A percentile compares a stretch with the other conserved stretches of the same genome.
phyloP scores from a whole-genome alignment of 192 early-diverging fungal genomes.

The Endogone sp. region DNA sequence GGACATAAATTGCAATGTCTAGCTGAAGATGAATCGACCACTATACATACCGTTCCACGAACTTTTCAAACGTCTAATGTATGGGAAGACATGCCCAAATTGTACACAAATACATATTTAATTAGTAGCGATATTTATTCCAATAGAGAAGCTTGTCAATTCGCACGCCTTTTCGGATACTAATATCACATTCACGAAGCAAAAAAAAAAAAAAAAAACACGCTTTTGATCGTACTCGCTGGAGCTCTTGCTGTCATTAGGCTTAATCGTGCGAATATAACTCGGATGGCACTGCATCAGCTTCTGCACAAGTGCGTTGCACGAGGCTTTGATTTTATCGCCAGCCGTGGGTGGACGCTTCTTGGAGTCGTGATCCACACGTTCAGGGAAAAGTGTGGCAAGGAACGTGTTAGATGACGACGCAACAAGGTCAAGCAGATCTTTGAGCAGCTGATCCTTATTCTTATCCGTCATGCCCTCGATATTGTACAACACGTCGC shows the following conservation, averaged over 20 bases:
- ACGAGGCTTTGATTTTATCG: slow-evolving; percentile 89
- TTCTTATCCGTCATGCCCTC: slow-evolving; percentile 97
- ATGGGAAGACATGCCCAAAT: neutral
- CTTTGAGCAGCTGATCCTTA: slow-evolving; percentile 93
- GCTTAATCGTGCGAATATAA: slow-evolving; percentile 97
- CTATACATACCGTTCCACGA: slow-evolving; percentile 49
- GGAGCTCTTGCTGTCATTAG: slow-evolving; percentile 92
- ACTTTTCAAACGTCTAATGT: slow-evolving; percentile 90
- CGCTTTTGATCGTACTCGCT: slow-evolving; percentile 88
- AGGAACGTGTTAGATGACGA: slow-evolving; percentile 77
- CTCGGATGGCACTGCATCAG: slow-evolving; percentile 94
- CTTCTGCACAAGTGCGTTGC: slow-evolving; percentile 86
- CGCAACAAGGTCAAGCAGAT: slow-evolving; percentile 86
- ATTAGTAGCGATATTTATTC: too few relatives aligned
- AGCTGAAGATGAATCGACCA: too few relatives aligned
- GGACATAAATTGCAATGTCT: neutral
- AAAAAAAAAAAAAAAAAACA: slow-evolving; percentile 95
- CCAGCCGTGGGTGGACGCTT: slow-evolving; percentile 97
- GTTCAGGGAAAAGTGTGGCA: slow-evolving; percentile 82
- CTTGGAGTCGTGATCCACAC: slow-evolving; percentile 81
- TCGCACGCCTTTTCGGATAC: too few relatives aligned
- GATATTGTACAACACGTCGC: slow-evolving; percentile 88
- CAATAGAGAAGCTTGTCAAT: too few relatives aligned
- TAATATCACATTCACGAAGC: too few relatives aligned
- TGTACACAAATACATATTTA: too few relatives aligned